Evolutionary conservation across 2,329 filamentous ascomycete genomes (phyloP), one percentile per base, ranked within the genome.

Genomic region (Paraphaeosphaeria sporulosa): DNA sequence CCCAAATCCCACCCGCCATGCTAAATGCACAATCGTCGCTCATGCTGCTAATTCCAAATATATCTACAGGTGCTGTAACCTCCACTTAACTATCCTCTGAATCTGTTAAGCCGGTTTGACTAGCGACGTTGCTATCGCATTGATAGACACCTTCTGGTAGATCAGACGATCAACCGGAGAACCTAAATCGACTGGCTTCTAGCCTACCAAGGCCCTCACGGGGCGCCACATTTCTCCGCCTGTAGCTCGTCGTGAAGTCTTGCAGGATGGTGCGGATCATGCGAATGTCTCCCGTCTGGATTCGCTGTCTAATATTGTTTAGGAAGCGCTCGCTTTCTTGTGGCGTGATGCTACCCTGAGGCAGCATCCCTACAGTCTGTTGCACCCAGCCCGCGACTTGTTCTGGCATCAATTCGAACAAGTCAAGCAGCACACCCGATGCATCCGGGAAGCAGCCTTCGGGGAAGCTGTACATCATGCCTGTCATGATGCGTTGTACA

Each of bases 401-500:
- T 56, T 87, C 83, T 0, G 95, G 95, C 73, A 96, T 83, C 43
- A 98, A 82, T 76, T 97, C 90, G 74, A 99, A 97, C 65, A 98
- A 84, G 3, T 90, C 89, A 61, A 99, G 87, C 55, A 99, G 81
- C n/a, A 97, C 92, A 4, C 93, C 94, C 51, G 93, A 97, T 17
- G 93, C 94, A 74, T 99, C 95, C 0, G 94, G 90, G 73, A 98
- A 96, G 80, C 94, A 97, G 77, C 98, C 95, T 46, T 92, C 88
- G 0, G 95, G 96, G 80, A 99, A 99, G 0, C 91, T 96, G 76
- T 97, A 97, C 94, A 99, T 98, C 94, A 99, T 96, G 61, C 95
- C 95, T 1, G 94, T 95, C 81, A 99, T 85, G 59, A 96, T 89
- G 64, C 94, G 91, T 79, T 97, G 94, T 8, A 95, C 89, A 30